These are phyloP conservation scores for Anacardium occidentale DNA, from an alignment of 345 rosid genomes.

Conservation along the genomic window DNA sequence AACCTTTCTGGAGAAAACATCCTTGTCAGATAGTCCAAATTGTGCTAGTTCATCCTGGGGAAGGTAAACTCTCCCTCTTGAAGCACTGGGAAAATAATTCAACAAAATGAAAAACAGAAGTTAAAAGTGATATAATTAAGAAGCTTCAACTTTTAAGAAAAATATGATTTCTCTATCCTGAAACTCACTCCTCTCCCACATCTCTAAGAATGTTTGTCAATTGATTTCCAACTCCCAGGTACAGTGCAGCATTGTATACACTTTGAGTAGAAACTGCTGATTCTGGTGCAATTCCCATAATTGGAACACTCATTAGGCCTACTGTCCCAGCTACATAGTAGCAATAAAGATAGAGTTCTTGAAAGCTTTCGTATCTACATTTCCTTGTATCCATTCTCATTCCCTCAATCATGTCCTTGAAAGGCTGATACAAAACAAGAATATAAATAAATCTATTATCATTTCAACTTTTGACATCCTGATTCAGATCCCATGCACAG, in stretches of 20 bases:
- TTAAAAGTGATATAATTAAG: background rate
- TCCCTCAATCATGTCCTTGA: conserved; percentile 61
- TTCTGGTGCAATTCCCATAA: conserved; percentile 58
- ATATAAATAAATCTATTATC: too few species aligned
- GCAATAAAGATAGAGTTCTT: conserved; percentile 56
- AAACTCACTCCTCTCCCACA: conserved; percentile 59
- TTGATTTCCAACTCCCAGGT: conserved; percentile 59
- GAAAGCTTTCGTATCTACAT: conserved; percentile 44
- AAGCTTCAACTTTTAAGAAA: background rate
- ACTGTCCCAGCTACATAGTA: conserved; percentile 61
- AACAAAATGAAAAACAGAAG: too few species aligned
- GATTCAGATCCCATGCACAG: too few species aligned
- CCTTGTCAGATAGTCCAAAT: conserved; percentile 46
- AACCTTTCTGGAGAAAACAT: conserved; percentile 48
- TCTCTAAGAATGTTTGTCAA: conserved; percentile 66
- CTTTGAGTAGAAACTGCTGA: conserved; percentile 33
- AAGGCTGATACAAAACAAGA: conserved; percentile 36
- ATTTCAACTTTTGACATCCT: background rate
- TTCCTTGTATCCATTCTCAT: conserved; percentile 62
- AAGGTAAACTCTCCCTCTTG: conserved; percentile 32
- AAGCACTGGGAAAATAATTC: too few species aligned
- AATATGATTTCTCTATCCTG: background rate
- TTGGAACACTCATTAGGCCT: conserved; percentile 59
- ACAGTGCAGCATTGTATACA: conserved; percentile 46
- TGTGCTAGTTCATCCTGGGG: conserved; percentile 62